These are phyloP conservation scores for Rhodamnia argentea DNA, from an alignment of 345 rosid species.

Conservation along the genomic window DNA sequence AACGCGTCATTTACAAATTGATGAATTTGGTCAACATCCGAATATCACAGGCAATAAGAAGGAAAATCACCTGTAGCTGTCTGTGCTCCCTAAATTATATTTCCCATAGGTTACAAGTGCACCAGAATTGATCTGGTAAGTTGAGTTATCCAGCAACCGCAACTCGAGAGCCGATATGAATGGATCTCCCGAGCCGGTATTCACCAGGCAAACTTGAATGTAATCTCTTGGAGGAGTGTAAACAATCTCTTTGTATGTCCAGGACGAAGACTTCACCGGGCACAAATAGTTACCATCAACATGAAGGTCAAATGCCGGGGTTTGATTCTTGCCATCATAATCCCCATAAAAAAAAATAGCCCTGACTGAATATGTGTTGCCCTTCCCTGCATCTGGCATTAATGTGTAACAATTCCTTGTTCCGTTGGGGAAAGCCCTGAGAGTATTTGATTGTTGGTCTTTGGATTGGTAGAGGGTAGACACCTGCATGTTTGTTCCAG, in stretches of 20 bases:
- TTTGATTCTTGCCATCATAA: conserved; percentile 21
- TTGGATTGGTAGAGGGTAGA: neutral
- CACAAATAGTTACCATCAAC: conserved; percentile 39
- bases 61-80: neutral
- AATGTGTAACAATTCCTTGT: conserved; percentile 19
- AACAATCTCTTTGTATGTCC: conserved; percentile 11
- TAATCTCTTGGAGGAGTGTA: conserved; percentile 8
- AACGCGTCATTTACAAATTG: neutral
- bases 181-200: conserved; percentile 36
- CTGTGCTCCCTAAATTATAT: neutral
- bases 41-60: neutral
- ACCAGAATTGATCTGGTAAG: neutral
- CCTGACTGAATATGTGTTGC: conserved; percentile 34
- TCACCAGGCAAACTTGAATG: conserved; percentile 33
- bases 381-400: neutral
- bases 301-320: conserved; percentile 34
- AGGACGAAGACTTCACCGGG: conserved; percentile 3
- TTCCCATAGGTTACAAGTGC: fast-evolving
- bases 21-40: neutral
- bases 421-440: conserved; percentile 20
- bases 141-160: neutral
- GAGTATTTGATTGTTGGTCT: neutral
- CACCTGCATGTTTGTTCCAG: neutral
- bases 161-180: conserved; percentile 46
- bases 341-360: conserved; percentile 41